Base-by-base conservation (phyloP, 1,139 yeast genomes). In the Diutina siamensis region DNA sequence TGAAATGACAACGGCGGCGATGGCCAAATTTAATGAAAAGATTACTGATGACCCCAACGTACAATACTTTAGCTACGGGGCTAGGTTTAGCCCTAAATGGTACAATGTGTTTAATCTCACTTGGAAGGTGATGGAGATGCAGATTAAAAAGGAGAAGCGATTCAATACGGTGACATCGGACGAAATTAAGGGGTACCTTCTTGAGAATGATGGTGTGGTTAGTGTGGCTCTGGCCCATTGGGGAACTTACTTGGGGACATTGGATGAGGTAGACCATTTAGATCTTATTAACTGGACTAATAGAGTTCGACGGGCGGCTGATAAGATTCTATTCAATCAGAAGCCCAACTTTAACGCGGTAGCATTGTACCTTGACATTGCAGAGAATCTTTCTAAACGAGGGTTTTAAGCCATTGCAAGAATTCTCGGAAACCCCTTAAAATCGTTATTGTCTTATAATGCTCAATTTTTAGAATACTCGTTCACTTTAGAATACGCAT, bases 271-370 rank as follows among this genome's bases (percentile, higher is more conserved):
- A 3, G 96, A 88, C 59, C 97, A 88, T 61, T 65, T 86, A 51
- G 95, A 88, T 58, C 67, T 87, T 48, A 84, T 87, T 41, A 87
- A 87, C 49, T 85, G 94, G 94, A 75, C 83, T 45, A 83, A 82
- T 54, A 60, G 69, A n/a, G 50, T 74, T 3, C 68, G 78, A 48
- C 52, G 58, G 1, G 52, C 55, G 2, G 51, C 67, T 17, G 69
- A 67, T 48, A 65, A 68, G 53, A 54, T 59, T 0, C 50, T 68
- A 51, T 65, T 65, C 46, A 57, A 61, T 15, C 57, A 57, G 40
- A 57, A 58, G 4, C 73, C 77, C 3, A 63, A 67, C 17, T 83
- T 85, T 55, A 77, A 84, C 55, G 84, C 94, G 0, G 67, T 83
- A 34, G 85, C 87, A 3, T 71, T 88, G 51, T 88, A 88, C 57